Base-by-base conservation (phyloP, 2,329 filamentous ascomycete species). In the Ophiostoma fasciatum region DNA sequence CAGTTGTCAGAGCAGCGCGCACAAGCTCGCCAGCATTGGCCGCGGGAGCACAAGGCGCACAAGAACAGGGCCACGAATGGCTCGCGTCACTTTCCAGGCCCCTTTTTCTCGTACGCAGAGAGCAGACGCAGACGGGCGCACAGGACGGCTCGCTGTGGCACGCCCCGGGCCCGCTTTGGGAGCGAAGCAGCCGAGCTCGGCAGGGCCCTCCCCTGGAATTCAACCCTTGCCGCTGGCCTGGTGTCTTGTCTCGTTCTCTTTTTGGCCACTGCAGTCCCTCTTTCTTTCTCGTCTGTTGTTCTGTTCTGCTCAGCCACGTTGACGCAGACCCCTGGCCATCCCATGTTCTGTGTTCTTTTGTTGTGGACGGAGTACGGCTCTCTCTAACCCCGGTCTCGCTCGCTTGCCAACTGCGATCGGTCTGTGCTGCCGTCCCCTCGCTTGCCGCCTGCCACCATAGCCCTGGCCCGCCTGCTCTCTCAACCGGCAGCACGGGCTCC, bases 31-130 rank as follows among this genome's bases (percentile, higher is more conserved):
- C n/a, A n/a, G n/a, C n/a, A n/a, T n/a, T n/a, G n/a, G n/a, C n/a
- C n/a, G n/a, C n/a, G n/a, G n/a, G n/a, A n/a, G n/a, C 33, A 35
- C 14, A 6, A 19, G 20, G 18, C 23, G 11, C 27, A 30, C 28
- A 25, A n/a, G 11, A 28, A 10, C 22, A 31, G 13, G 21, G 22
- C 20, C 13, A 9, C 15, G n/a, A n/a, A n/a, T n/a, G n/a, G n/a
- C n/a, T n/a, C n/a, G n/a, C n/a, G n/a, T n/a, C n/a, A n/a, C n/a
- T n/a, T n/a, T n/a, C n/a, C n/a, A n/a, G n/a, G n/a, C n/a, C n/a
- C n/a, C n/a, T n/a, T n/a, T n/a, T 36, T 26, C 20, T 27, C 18
- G 32, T 33, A 30, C 33, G 33, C 37, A 36, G 33, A 33, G 31
- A 36, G 18, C 21, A 8, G 10, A 20, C 25, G 25, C n/a, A 23